phyloP scores from a whole-genome alignment of 768 basidiomycete species.

The Bullera alba region DNA sequence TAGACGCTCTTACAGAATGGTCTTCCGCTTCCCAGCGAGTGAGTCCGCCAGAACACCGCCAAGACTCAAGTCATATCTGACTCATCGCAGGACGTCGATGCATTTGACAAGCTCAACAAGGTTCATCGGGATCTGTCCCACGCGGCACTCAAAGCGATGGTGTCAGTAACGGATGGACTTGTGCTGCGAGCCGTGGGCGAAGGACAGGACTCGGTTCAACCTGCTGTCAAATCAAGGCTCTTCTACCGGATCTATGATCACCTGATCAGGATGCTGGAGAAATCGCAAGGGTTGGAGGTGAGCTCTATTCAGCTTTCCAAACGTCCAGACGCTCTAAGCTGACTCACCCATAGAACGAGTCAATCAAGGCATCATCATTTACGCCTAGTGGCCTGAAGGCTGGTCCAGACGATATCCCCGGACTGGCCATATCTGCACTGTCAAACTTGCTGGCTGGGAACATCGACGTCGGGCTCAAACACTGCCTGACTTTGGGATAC shows the following conservation, averaged over 20 bases:
- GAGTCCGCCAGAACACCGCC: no score
- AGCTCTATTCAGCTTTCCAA: slow-evolving; percentile 4
- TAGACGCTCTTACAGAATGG: slow-evolving; percentile 77
- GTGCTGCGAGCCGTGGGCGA: slow-evolving; percentile 59
- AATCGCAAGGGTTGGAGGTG: slow-evolving; percentile 11
- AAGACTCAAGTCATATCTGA: no score
- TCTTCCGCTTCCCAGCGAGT: slow-evolving; percentile 56
- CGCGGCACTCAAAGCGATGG: slow-evolving; percentile 64
- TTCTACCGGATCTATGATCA: slow-evolving; percentile 71
- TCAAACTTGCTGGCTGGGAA: slow-evolving; percentile 76
- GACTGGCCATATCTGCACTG: slow-evolving; percentile 70
- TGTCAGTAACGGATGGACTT: slow-evolving; percentile 68
- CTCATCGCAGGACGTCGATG: not conserved
- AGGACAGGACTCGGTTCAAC: slow-evolving; percentile 53
- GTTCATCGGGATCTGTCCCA: slow-evolving; percentile 58
- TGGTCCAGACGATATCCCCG: slow-evolving; percentile 30
- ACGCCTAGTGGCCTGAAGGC: not conserved
- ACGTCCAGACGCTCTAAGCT: slow-evolving; percentile 1
- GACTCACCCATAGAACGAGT: no score
- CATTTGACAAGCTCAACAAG: slow-evolving; percentile 6
- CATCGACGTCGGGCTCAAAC: slow-evolving; percentile 79
- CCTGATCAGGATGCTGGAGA: slow-evolving; percentile 45
- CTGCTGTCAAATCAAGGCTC: slow-evolving; percentile 65
- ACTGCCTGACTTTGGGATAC: slow-evolving; percentile 73
- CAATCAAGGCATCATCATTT: slow-evolving; percentile 1